Percentiles rank a stretch among this genome's conserved stretches.
Evolutionary conservation across 2,329 filamentous ascomycete species (phyloP).

Genomic region (Stagonosporopsis rhizophila): DNA sequence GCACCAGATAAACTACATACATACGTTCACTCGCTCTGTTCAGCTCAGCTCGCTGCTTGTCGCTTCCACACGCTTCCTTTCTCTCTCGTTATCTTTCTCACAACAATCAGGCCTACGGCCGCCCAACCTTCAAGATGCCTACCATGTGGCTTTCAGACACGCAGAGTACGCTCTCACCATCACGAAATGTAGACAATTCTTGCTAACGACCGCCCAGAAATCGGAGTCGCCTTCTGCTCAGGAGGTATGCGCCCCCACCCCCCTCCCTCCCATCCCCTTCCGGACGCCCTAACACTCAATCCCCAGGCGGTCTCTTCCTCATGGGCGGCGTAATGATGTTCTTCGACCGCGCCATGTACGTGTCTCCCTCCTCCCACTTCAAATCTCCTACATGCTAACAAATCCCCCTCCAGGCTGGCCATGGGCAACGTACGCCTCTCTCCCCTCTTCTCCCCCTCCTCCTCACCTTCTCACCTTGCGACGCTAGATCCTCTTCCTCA

Average conservation of each 20-base stretch:
- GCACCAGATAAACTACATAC: neutral
- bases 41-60: neutral
- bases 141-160: constrained; percentile 96
- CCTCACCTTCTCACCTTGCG: neutral
- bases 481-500: constrained; percentile 89
- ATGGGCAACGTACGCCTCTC: constrained; percentile 83
- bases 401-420: constrained; percentile 69
- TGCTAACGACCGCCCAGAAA: constrained; percentile 65
- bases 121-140: constrained; percentile 61
- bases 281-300: constrained; percentile 17
- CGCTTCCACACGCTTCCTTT: neutral
- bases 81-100: neutral
- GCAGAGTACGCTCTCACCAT: constrained; percentile 73
- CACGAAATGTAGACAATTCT: neutral
- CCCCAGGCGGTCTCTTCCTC: constrained; percentile 87
- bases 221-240: constrained; percentile 97
- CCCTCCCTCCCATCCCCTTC: too few species aligned
- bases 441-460: neutral
- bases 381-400: constrained; percentile 15
- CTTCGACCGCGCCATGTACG: constrained; percentile 94
- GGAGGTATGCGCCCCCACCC: constrained; percentile 73
- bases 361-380: neutral
- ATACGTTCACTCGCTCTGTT: neutral
- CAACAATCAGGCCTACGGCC: neutral
- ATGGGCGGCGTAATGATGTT: constrained; percentile 94